Base-by-base conservation (phyloP, 2,329 filamentous ascomycete genomes). In the Verticillium klebahnii region DNA sequence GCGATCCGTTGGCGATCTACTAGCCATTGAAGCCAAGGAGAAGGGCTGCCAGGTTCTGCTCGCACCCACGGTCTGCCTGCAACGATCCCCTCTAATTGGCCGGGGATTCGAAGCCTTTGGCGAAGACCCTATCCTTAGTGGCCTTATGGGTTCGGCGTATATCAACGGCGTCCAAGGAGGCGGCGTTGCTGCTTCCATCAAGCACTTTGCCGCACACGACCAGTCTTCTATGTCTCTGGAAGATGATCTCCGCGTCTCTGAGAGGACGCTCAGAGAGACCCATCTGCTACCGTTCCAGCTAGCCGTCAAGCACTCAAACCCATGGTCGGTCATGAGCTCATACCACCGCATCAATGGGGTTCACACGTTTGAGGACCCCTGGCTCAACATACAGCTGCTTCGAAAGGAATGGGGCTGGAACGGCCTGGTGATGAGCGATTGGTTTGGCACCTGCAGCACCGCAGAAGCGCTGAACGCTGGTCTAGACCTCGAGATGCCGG, bases 81-180 rank as follows among this genome's bases (percentile, higher is more conserved):
- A 87, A 66, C 80, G 86, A 31, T 84, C 81, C 3, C 87, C 86
- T 2, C 77, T 89, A 0, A 85, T 85, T 39, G 87, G 85, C 3
- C 80, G 86, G 60, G 85, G 85, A 56, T 89, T 89, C 64, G 87
- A 89, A 69, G 85, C 84, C 0, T 88, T 86, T 67, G 85, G 84
- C 1, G 87, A 89, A 69, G 74, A 77, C 60, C 75, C 75, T 15
- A 65, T 73, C 37, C 62, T 77, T 5, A 66, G 64, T 17, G 67
- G 68, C 0, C 36, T 65, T 0, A 9, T 70, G 15, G 68, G 66
- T 2, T 68, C 68, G 1, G 65, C 66, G 19, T 73, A 73, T 37
- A 70, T 76, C 9, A 68, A 67, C 25, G 73, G 72, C 2, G 67
- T 75, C 2, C 73, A 76, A 50, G 69, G 68, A 15, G 62, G 69